Percentiles rank a stretch among this genome's conserved stretches.
These are phyloP conservation scores for Lactuca saligna DNA, from an alignment of 129 eudicot genomes.

Conservation along the genomic window DNA sequence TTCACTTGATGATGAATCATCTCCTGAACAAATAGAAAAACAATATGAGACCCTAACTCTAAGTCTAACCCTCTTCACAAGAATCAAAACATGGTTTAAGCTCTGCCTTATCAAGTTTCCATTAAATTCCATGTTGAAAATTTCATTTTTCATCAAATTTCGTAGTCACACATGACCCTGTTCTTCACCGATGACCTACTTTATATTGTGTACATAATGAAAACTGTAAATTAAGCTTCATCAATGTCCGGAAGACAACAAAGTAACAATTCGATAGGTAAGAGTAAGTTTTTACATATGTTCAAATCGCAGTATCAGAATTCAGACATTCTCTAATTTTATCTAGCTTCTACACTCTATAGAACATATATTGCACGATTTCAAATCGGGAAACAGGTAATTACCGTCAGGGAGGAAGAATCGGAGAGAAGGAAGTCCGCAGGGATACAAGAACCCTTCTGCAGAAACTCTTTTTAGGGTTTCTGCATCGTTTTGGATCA, in stretches of 20 bases:
- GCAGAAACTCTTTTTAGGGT: constrained; percentile 27
- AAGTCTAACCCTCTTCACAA: not conserved
- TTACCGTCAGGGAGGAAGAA: constrained; percentile 90
- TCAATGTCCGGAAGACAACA: not conserved
- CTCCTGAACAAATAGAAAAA: constrained; percentile 32
- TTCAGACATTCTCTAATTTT: not conserved
- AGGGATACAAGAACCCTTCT: constrained; percentile 56
- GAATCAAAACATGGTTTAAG: not conserved
- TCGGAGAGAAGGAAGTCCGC: constrained; percentile 67
- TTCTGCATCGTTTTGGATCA: constrained; percentile 45
- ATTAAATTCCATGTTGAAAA: too few species aligned
- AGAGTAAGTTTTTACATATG: not conserved
- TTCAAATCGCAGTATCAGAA: constrained; percentile 1
- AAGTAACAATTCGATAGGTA: not conserved
- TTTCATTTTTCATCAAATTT: too few species aligned
- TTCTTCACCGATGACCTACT: constrained; percentile 3
- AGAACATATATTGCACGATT: not conserved
- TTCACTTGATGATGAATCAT: constrained; percentile 51
- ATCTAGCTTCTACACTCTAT: not conserved
- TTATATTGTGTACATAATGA: not conserved
- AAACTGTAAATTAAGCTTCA: constrained; percentile 1
- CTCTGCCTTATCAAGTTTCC: not conserved
- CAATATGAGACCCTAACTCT: not conserved
- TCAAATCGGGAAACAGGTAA: constrained; percentile 16
- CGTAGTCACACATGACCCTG: too few species aligned